Evolutionary conservation across 2,329 filamentous ascomycete genomes (phyloP), one percentile per base, ranked within the genome.

Genomic region (Aspergillus puulaauensis): DNA sequence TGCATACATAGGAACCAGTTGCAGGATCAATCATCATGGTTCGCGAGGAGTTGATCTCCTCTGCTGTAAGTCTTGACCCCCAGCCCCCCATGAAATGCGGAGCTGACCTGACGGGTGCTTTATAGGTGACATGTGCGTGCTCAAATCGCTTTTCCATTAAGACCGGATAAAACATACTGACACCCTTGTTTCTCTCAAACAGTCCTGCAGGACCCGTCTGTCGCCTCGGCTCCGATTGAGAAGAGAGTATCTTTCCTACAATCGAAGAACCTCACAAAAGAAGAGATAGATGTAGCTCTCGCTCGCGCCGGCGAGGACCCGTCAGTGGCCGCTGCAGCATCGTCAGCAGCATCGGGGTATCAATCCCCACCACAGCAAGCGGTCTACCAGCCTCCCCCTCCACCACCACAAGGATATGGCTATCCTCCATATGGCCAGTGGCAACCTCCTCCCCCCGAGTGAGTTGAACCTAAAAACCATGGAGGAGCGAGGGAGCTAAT

Each of bases 221-320:
- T 99, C 66, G 86, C 91, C 39, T 86, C 87, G 9, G 93, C 95
- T 5, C 89, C 95, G n/a, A 79, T 96, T 61, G 95, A 98, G 70
- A 97, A 95, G 76, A 88, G 91, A 64, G 85, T 98, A 59, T 90
- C 92, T 8, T 99, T 99, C 68, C 83, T 99, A 19, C 90, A 93
- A 75, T 96, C 93, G 7, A 99, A 99, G 79, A 98, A 99, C 75
- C 83, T 99, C 54, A 98, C 93, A 1, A 90, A 95, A 74, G 93
- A 98, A 76, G 96, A 99, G 77, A 90, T 99, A 69, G 90, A 95
- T 70, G 82, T 86, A 39, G 90, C 96, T 15, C 83, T 99, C 64
- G 83, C 90, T 43, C 87, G 93, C 69, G 86, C 86, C 47, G 87
- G 88, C 62, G 86, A 86, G 67, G 84, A 83, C 64, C 72, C 79